Evolutionary conservation across 2,329 filamentous ascomycete genomes (phyloP), one percentile per base, ranked within the genome.

Genomic region (Cladophialophora psammophila): DNA sequence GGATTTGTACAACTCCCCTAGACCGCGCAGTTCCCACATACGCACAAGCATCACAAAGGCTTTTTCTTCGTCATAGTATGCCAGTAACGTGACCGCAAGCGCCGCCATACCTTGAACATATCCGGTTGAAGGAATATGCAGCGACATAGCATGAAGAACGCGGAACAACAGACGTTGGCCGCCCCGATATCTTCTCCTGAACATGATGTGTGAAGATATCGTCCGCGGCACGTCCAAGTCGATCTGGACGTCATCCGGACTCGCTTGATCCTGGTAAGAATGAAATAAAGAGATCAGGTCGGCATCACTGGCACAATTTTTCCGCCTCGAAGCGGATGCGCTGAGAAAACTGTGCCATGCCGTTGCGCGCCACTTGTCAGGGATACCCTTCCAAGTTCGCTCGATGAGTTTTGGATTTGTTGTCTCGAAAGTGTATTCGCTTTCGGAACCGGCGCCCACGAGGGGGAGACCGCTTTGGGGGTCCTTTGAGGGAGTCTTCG

Each of bases 31-130:
- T 76, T 93, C 88, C 93, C 94, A 99, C 75, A 99, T 84, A 31
- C 95, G 88, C n/a, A 96, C 94, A 62, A 98, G 82, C 95, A 99
- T 98, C 56, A 98, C 88, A 74, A 99, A 99, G 5, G 92, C 90
- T 73, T 89, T 89, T 78, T 97, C 95, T 79, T 99, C 95, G 71
- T 98, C 94, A 78, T 94, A 99, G 77, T 99, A 99, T 76, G 94
- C 97, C 6, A 99, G 87, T 20, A 99, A 83, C 0, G 95, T 98
- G 0, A 94, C 94, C 1, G 92, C 94, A 45, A 98, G 83, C 26
- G 93, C 92, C 15, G 94, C 95, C 95, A 99, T 99, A 62, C 95
- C 95, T 79, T 99, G 95, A 0, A 98, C 95, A 77, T 99, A 99
- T 34, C 95, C 95, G 5, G 92, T 95, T 31, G 91, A 90, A 0